Percentiles rank a stretch among this genome's conserved stretches.
Conservation (phyloP, 202 grass and related monocot genomes). For the Hordeum pubiflorum region DNA sequence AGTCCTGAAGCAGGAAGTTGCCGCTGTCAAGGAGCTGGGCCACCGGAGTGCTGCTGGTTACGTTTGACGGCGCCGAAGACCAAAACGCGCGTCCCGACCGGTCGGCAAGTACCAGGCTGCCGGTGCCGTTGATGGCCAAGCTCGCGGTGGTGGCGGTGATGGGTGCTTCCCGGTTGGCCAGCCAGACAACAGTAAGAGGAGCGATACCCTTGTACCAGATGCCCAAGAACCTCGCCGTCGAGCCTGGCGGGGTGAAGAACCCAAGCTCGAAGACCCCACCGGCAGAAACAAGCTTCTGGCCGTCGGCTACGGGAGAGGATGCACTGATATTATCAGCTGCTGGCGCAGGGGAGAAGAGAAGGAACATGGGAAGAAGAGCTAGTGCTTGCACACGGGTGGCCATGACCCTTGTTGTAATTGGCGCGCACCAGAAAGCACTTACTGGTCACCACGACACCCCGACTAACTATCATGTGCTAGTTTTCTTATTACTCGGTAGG, state of each 20-base stretch:
- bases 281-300: neutral
- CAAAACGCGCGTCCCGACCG: slow-evolving; percentile 22
- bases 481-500: neutral
- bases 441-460: neutral
- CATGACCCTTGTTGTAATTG: neutral
- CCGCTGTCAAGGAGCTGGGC: slow-evolving; percentile 49
- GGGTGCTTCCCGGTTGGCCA: slow-evolving; percentile 51
- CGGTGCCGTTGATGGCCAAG: slow-evolving; percentile 13
- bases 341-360: slow-evolving; percentile 5
- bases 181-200: slow-evolving; percentile 53
- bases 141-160: slow-evolving; percentile 6
- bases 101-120: slow-evolving; percentile 34
- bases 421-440: neutral
- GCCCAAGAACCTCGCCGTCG: slow-evolving; percentile 39
- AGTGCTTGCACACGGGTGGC: neutral
- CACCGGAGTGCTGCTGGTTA: neutral
- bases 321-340: slow-evolving; percentile 30
- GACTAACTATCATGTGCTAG: neutral
- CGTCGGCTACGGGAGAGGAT: slow-evolving; percentile 26
- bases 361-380: slow-evolving; percentile 15
- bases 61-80: slow-evolving; percentile 26
- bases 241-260: slow-evolving; percentile 35
- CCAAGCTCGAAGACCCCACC: slow-evolving; percentile 41
- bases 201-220: slow-evolving; percentile 51
- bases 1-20: slow-evolving; percentile 37